phyloP scores from a whole-genome alignment of 176 grass and related monocot genomes.

The Zea luxurians region DNA sequence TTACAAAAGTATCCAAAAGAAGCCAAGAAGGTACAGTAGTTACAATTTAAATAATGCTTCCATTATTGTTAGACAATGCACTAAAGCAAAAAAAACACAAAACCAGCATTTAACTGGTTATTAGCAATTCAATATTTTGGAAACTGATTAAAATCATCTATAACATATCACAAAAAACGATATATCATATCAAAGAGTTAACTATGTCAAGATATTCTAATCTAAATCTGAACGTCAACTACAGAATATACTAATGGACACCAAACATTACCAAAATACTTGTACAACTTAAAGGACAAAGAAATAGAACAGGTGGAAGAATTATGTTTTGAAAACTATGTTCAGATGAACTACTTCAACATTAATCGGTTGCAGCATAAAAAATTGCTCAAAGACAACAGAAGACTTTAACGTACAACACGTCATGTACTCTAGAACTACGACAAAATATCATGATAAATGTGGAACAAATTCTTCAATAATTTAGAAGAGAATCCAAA shows the following conservation, averaged over 20 bases:
- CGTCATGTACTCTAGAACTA: not conserved
- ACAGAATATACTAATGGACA: not conserved
- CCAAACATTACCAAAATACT: not conserved
- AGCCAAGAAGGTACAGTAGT: not conserved
- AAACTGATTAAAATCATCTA: conserved; percentile 12
- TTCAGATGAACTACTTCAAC: not conserved
- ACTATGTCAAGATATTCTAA: not conserved
- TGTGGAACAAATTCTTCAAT: not conserved
- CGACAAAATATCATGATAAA: not conserved
- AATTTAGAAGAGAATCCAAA: not conserved
- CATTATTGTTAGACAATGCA: not conserved
- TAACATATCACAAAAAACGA: not conserved
- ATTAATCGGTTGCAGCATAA: not conserved
- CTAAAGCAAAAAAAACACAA: not conserved
- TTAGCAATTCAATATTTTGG: not conserved
- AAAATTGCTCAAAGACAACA: not conserved
- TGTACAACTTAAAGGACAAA: not conserved
- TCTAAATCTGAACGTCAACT: not conserved
- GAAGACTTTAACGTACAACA: not conserved
- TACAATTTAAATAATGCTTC: not conserved
- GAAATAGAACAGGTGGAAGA: not conserved
- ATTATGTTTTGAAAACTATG: not conserved
- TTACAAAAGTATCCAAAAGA: not conserved
- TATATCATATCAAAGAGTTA: not conserved
- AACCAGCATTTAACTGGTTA: not conserved